Percentiles rank a stretch among this genome's conserved stretches.
phyloP scores from a whole-genome alignment of 352 stramenopile genomes.

The Globisporangium abappressorium region DNA sequence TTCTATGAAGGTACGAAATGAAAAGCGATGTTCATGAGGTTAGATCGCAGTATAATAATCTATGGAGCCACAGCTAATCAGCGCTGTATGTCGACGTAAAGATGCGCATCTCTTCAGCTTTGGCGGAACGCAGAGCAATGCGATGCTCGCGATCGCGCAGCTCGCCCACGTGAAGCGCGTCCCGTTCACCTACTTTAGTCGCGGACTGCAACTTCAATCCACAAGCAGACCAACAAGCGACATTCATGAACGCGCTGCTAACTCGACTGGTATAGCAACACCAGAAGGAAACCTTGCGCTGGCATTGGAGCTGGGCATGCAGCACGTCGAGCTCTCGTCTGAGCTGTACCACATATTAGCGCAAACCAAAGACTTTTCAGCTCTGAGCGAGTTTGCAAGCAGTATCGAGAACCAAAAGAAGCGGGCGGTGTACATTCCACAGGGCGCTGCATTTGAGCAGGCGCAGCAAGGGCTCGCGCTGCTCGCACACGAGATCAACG shows the following conservation, averaged over 20 bases:
- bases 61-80: background rate
- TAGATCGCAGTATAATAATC: background rate
- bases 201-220: slow-evolving; percentile 24
- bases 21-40: background rate
- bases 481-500: slow-evolving; percentile 72
- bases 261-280: background rate
- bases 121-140: slow-evolving; percentile 81
- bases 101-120: slow-evolving; percentile 70
- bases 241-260: background rate
- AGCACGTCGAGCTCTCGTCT: slow-evolving; percentile 44
- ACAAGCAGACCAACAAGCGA: background rate
- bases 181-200: slow-evolving; percentile 87
- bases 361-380: slow-evolving; percentile 35
- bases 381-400: slow-evolving; percentile 10
- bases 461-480: slow-evolving; percentile 54
- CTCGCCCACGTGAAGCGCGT: slow-evolving; percentile 62
- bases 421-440: slow-evolving; percentile 48
- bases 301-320: slow-evolving; percentile 59
- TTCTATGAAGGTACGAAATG: slow-evolving; percentile 48
- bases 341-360: slow-evolving; percentile 49
- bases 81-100: background rate
- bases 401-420: background rate
- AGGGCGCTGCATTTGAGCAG: slow-evolving; percentile 65
- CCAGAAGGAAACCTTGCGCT: slow-evolving; percentile 39
- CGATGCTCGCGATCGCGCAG: slow-evolving; percentile 83